Conservation (phyloP, 2,329 filamentous ascomycete genomes). For the Fusarium nematophilum region DNA sequence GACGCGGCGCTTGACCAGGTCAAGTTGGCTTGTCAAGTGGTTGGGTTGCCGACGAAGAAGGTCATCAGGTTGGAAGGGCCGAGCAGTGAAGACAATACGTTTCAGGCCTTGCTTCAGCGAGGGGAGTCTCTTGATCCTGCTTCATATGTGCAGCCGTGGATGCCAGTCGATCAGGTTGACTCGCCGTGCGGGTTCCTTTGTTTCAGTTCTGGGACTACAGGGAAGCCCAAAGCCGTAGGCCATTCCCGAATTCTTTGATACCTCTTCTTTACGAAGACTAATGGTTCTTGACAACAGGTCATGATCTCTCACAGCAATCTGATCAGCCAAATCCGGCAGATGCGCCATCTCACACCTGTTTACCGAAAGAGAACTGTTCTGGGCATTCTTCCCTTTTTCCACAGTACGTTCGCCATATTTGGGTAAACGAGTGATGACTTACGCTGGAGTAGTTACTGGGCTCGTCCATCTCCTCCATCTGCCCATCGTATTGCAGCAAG, state of each 20-base stretch:
- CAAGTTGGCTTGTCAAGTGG: neutral
- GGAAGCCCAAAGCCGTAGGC: neutral
- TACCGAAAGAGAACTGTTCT: slow-evolving; percentile 26
- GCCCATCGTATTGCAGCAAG: neutral
- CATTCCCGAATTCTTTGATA: too few species aligned
- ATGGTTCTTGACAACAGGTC: slow-evolving; percentile 37
- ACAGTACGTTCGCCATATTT: too few species aligned
- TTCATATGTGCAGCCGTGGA: neutral
- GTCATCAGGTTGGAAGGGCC: neutral
- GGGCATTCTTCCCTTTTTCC: slow-evolving; percentile 41
- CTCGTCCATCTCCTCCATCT: neutral
- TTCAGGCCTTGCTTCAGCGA: neutral
- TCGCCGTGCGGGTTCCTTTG: neutral
- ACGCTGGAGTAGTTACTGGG: neutral
- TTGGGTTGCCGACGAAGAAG: neutral
- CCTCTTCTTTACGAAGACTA: too few species aligned
- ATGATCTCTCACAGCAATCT: slow-evolving; percentile 40
- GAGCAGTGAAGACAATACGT: neutral
- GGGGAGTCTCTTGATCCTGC: neutral
- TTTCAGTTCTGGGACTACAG: slow-evolving; percentile 1
- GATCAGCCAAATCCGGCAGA: slow-evolving; percentile 35
- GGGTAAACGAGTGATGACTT: too few species aligned
- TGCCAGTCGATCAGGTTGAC: neutral
- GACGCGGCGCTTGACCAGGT: neutral
- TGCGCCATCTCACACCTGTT: too few species aligned